phyloP scores from a whole-genome alignment of 2,329 filamentous ascomycete species.

The Exophiala calicioides region DNA sequence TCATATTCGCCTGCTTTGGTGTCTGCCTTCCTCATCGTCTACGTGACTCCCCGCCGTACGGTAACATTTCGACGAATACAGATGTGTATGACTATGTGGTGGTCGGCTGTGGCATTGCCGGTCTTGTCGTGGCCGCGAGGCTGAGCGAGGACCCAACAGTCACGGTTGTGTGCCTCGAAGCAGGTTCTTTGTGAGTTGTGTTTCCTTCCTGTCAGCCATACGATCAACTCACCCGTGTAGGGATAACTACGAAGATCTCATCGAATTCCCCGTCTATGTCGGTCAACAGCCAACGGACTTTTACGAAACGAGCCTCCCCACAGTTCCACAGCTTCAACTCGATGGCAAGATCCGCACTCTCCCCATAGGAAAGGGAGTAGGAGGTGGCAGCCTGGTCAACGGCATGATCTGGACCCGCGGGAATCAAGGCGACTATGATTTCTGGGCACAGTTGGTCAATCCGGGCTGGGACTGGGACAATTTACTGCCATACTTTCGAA shows the following conservation, averaged over 20 bases:
- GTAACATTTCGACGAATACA: not conserved
- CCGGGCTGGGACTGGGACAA: conserved; percentile 47
- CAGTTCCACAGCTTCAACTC: conserved; percentile 33
- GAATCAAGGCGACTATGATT: conserved; percentile 44
- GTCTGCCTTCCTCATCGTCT: not conserved
- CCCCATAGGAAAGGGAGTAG: conserved; percentile 37
- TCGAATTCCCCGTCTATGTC: conserved; percentile 34
- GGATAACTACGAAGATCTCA: conserved; percentile 33
- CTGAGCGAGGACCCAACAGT: conserved; percentile 33
- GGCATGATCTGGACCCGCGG: conserved; percentile 44
- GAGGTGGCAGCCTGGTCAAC: conserved; percentile 44
- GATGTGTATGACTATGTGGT: conserved; percentile 36
- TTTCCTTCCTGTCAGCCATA: not conserved
- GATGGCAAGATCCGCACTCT: conserved; percentile 28
- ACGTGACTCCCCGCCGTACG: not conserved
- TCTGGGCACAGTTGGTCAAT: conserved; percentile 50
- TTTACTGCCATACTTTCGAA: conserved; percentile 53
- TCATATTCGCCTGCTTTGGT: not conserved
- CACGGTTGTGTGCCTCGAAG: conserved; percentile 35
- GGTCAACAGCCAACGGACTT: conserved; percentile 30
- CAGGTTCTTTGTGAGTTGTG: conserved; percentile 17
- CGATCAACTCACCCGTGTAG: conserved; percentile 24
- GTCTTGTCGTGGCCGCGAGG: conserved; percentile 34
- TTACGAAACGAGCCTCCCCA: conserved; percentile 35
- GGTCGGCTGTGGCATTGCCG: conserved; percentile 36